Conservation (phyloP, 2,329 filamentous ascomycete genomes). For the Ceratocystis smalleyi region DNA sequence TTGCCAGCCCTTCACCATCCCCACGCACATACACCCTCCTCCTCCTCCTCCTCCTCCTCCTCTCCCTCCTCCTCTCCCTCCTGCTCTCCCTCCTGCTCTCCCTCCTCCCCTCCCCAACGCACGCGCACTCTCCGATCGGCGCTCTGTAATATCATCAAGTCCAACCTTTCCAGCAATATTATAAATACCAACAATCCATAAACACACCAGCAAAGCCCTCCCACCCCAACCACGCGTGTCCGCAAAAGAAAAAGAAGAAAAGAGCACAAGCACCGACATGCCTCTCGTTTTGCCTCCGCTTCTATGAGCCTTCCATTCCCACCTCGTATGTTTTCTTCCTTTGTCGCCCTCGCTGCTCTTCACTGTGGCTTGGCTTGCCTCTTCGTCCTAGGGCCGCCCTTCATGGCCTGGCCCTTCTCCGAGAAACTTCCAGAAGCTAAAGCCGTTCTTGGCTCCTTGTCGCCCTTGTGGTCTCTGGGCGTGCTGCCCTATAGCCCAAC, state of each 20-base stretch:
- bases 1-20: neutral
- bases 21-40: neutral
- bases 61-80: too few species aligned
- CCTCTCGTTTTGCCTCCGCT: neutral
- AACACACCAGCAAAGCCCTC: neutral
- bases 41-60: neutral
- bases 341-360: neutral
- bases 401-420: neutral
- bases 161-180: neutral
- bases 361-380: neutral
- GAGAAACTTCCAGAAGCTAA: constrained; percentile 1
- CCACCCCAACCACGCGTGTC: neutral
- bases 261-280: neutral
- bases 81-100: neutral
- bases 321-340: neutral
- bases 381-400: neutral
- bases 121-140: neutral
- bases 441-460: neutral
- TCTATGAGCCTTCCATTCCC: neutral
- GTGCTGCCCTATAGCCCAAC: neutral
- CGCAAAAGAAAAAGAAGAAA: neutral
- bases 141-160: neutral
- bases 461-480: neutral
- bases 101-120: neutral
- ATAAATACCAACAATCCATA: neutral